Evolutionary conservation across 2,329 filamentous ascomycete species (phyloP).

Genomic region (Ambrosiella cleistominuta): DNA sequence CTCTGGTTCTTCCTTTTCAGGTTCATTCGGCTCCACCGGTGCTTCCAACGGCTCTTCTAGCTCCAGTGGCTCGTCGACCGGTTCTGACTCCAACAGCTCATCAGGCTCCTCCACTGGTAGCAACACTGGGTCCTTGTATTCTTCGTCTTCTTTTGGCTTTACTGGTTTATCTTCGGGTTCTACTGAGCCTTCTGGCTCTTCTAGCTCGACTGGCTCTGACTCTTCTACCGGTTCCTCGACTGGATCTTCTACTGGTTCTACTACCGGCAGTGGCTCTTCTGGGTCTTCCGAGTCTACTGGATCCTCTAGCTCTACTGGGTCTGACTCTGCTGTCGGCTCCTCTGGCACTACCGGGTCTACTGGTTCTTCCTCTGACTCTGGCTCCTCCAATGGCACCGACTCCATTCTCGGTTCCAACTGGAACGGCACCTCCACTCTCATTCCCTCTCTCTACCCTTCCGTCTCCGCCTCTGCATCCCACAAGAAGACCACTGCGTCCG

Average conservation of each 20-base stretch:
- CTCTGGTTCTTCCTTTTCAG: background rate
- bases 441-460: background rate
- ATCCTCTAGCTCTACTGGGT: background rate
- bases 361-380: background rate
- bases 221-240: background rate
- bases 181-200: constrained; percentile 42
- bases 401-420: background rate
- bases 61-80: background rate
- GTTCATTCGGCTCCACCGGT: background rate
- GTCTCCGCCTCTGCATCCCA: background rate
- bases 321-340: constrained; percentile 1
- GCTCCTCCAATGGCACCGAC: background rate
- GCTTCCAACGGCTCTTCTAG: background rate
- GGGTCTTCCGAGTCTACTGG: background rate
- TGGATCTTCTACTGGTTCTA: background rate
- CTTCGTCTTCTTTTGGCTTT: constrained; percentile 54
- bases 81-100: background rate
- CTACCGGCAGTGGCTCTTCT: constrained; percentile 12
- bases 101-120: background rate
- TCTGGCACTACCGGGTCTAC: background rate
- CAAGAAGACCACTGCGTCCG: background rate
- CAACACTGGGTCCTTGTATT: constrained; percentile 49
- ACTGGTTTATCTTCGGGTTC: constrained; percentile 64
- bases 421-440: background rate
- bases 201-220: background rate